A percentile compares a stretch with the other conserved stretches of the same genome.
Conservation (phyloP, 2,329 filamentous ascomycete species). For the Elsinoe batatas region DNA sequence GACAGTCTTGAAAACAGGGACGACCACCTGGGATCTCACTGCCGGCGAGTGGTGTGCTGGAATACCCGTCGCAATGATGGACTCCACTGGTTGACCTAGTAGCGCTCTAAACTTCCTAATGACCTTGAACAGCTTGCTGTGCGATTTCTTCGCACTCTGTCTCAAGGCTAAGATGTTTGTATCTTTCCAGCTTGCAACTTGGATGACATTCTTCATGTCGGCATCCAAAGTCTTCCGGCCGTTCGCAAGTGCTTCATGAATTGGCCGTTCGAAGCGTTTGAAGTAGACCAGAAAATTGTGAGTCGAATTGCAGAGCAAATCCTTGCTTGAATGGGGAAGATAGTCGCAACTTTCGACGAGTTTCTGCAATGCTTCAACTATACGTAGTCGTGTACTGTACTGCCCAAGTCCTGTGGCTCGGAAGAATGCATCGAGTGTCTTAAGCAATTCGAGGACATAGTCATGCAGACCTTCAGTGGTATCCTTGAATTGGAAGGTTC, state of each 20-base stretch:
- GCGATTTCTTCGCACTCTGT: conserved; percentile 82
- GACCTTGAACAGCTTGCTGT: conserved; percentile 82
- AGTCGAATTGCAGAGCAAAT: conserved; percentile 54
- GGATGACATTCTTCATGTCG: conserved; percentile 83
- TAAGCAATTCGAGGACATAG: conserved; percentile 45
- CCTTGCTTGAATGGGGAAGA: neutral
- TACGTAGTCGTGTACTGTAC: conserved; percentile 56
- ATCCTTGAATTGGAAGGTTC: conserved; percentile 8
- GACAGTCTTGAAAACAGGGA: neutral
- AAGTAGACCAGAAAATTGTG: conserved; percentile 71
- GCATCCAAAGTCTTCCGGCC: conserved; percentile 74
- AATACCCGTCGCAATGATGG: conserved; percentile 35
- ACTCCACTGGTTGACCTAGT: conserved; percentile 64
- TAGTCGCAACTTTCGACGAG: neutral
- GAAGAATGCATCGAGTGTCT: conserved; percentile 71
- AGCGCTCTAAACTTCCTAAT: conserved; percentile 80
- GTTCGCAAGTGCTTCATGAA: conserved; percentile 54
- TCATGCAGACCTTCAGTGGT: conserved; percentile 4
- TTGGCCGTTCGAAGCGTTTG: conserved; percentile 55
- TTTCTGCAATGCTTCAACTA: conserved; percentile 48
- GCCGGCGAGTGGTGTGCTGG: neutral
- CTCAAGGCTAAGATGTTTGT: conserved; percentile 84
- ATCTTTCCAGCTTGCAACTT: conserved; percentile 95
- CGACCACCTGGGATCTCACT: neutral
- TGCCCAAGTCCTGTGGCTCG: conserved; percentile 71